Evolutionary conservation across 2,329 filamentous ascomycete species (phyloP).

Genomic region (Cladosporium sp.): DNA sequence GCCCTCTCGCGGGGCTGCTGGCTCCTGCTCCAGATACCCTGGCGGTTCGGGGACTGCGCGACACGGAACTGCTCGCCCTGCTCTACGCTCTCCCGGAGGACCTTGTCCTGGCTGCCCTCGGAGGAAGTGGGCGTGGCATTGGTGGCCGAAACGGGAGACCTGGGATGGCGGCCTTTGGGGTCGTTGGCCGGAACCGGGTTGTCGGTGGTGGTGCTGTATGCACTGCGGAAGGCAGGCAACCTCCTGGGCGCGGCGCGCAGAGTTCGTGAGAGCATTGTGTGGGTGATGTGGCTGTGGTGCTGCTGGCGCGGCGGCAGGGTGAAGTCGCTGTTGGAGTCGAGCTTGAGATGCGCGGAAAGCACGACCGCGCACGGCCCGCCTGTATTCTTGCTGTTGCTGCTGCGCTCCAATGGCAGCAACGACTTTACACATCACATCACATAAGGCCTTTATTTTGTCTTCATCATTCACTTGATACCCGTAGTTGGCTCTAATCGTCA

Average conservation of each 20-base stretch:
- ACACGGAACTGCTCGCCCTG: constrained; percentile 58
- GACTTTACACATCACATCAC: constrained; percentile 1
- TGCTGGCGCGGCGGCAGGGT: constrained; percentile 10
- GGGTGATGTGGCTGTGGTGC: neutral
- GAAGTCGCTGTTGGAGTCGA: constrained; percentile 15
- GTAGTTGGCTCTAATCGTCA: neutral
- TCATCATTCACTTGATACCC: neutral
- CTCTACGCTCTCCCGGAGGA: constrained; percentile 57
- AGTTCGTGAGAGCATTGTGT: constrained; percentile 19
- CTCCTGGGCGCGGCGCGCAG: constrained; percentile 16
- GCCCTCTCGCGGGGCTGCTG: constrained; percentile 78
- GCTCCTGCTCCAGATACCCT: constrained; percentile 77
- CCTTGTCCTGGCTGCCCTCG: constrained; percentile 51
- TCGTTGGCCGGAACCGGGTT: constrained; percentile 64
- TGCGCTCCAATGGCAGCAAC: constrained; percentile 15
- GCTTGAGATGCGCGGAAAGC: constrained; percentile 15
- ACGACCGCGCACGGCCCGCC: neutral
- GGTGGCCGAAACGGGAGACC: constrained; percentile 56
- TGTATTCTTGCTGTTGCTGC: neutral
- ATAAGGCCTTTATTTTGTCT: neutral
- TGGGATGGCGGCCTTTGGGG: constrained; percentile 53
- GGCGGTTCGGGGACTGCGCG: constrained; percentile 83
- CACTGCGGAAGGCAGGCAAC: constrained; percentile 18
- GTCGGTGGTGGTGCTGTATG: constrained; percentile 35
- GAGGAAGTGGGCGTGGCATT: constrained; percentile 59